Base-by-base conservation (phyloP, 208 protist species). In the Sergeia podlipaevii region DNA sequence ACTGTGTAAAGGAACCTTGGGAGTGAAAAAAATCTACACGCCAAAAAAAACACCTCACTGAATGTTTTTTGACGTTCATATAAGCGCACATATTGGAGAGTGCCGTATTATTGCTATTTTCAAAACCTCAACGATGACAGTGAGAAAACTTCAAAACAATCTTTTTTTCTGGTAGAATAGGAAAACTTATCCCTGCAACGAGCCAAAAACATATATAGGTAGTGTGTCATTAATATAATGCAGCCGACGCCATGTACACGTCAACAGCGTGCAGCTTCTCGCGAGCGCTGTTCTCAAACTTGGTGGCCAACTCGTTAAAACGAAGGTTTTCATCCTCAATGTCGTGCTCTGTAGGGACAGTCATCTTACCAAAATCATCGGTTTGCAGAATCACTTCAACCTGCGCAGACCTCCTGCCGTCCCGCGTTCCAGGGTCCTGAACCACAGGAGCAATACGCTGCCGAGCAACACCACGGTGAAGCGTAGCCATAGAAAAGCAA, bases 401-500 rank as follows among this genome's bases (percentile, higher is more conserved):
- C 38, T 74, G 60, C 17, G 58, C 86, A 15, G 82, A 61, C n/a
- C 77, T 58, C 41, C 55, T 54, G 33, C 80, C 86, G 54, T 88
- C 73, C 33, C 74, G 76, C 24, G 78, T 82, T 23, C 86, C 86
- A 4, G 86, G 81, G 52, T 82, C 81, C 47, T 93, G 86, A 18
- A 77, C 81, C 3, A 93, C 71, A 23, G 82, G 72, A n/a, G 82
- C 86, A 29, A 80, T 80, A 50, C 86, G 78, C 37, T 77, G 70
- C n/a, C 82, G 72, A 30, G 81, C 63, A 30, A 93, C 65, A 7
- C 86, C 86, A 28, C 81, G 72, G 46, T 82, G 70, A 1, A 93
- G 70, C 6, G 82, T 89, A 13, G 82, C 79, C 81, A 93, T 90
- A 23, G 86, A 85, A 56, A 93, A 93, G 48, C 74, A 88, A 4